phyloP scores from a whole-genome alignment of 2,329 filamentous ascomycete species.

The Parascedosporium putredinis region DNA sequence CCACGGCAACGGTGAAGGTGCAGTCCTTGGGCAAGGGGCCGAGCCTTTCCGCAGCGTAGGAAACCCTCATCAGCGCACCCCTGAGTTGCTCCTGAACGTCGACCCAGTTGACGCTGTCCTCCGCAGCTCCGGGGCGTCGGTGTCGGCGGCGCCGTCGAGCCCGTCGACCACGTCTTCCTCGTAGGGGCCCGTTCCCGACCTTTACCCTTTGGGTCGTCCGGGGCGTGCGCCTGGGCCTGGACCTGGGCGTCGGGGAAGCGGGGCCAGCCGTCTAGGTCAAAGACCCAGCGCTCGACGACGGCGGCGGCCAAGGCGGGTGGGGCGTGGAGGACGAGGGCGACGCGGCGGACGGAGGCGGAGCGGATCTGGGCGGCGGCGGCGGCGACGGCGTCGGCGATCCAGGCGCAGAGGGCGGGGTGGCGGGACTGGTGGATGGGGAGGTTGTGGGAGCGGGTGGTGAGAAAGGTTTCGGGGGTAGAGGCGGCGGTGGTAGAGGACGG shows the following conservation, averaged over 20 bases:
- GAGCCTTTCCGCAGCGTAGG: constrained; percentile 48
- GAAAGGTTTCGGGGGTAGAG: constrained; percentile 77
- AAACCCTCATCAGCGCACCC: constrained; percentile 53
- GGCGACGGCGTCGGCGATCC: constrained; percentile 71
- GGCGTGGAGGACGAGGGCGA: constrained; percentile 38
- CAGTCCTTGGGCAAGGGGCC: constrained; percentile 50
- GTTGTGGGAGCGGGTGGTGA: constrained; percentile 71
- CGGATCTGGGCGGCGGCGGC: constrained; percentile 63
- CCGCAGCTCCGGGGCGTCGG: constrained; percentile 15
- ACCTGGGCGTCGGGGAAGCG: constrained; percentile 27
- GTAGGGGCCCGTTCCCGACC: constrained; percentile 15
- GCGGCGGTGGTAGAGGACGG: constrained; percentile 69
- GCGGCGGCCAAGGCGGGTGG: constrained; percentile 10
- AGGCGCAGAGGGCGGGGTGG: constrained; percentile 75
- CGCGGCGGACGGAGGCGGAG: constrained; percentile 34
- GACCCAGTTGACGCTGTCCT: constrained; percentile 32
- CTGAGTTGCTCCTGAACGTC: constrained; percentile 66
- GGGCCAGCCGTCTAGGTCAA: constrained; percentile 45
- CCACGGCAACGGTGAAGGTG: constrained; percentile 67
- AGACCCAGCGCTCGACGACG: constrained; percentile 47
- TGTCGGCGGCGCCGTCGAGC: constrained; percentile 8
- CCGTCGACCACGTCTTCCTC: constrained; percentile 13
- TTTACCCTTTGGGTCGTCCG: neutral
- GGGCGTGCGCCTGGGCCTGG: too few species aligned
- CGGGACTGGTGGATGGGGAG: constrained; percentile 75